Evolutionary conservation across 2,329 filamentous ascomycete species (phyloP).

Genomic region (Trichophyton simii): DNA sequence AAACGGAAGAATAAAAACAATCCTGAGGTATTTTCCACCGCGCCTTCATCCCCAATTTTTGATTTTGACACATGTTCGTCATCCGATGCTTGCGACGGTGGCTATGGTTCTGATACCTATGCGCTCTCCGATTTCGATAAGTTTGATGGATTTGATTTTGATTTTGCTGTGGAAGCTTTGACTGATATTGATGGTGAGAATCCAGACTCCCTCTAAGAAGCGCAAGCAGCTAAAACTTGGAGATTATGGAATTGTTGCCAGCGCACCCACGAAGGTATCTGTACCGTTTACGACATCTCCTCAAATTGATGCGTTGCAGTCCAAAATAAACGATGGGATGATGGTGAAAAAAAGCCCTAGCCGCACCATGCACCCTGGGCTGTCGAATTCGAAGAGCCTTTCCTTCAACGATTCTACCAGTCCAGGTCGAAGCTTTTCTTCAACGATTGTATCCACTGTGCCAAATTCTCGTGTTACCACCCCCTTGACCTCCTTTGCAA

Average conservation of each 20-base stretch:
- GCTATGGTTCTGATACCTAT: constrained; percentile 8
- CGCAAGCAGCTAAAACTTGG: constrained; percentile 15
- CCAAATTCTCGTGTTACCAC: background rate
- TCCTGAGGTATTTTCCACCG: constrained; percentile 19
- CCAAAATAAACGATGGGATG: background rate
- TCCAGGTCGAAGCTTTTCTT: background rate
- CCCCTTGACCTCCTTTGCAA: background rate
- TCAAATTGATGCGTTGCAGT: background rate
- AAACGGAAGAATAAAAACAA: constrained; percentile 6
- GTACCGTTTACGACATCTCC: background rate
- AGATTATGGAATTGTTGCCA: background rate
- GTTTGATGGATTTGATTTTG: constrained; percentile 14
- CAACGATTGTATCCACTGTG: background rate
- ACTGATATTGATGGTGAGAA: constrained; percentile 14
- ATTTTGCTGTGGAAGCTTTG: constrained; percentile 10
- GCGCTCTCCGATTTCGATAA: constrained; percentile 8
- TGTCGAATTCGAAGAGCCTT: background rate
- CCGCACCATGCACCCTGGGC: no score
- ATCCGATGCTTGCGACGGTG: background rate
- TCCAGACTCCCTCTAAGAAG: constrained; percentile 11
- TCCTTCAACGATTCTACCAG: no score
- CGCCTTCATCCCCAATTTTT: constrained; percentile 16
- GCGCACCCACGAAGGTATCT: background rate
- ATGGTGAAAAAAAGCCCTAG: background rate
- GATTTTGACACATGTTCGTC: constrained; percentile 13